Evolutionary conservation across 2,329 filamentous ascomycete species (phyloP).

Genomic region (Huntiella savannae): DNA sequence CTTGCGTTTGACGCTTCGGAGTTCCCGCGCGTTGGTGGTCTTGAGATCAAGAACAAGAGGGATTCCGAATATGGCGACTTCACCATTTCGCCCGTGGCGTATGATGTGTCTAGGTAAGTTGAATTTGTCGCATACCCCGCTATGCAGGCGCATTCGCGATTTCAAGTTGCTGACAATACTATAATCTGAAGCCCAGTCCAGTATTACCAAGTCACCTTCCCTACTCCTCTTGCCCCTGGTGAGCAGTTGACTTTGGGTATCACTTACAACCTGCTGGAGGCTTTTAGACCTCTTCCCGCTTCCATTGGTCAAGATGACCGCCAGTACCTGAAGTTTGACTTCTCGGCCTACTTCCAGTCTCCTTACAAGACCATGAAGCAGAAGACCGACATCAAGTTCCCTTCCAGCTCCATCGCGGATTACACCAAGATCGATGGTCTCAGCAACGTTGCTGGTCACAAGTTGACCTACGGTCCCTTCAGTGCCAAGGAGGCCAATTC

Average conservation of each 20-base stretch:
- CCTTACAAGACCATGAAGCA: slow-evolving; percentile 78
- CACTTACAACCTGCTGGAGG: slow-evolving; percentile 60
- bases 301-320: slow-evolving; percentile 66
- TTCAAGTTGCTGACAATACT: too few species aligned
- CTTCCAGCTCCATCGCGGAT: slow-evolving; percentile 59
- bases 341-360: slow-evolving; percentile 69
- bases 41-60: slow-evolving; percentile 91
- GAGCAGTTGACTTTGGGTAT: slow-evolving; percentile 74
- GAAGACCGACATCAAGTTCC: slow-evolving; percentile 91
- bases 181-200: slow-evolving; percentile 39
- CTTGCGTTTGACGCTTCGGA: slow-evolving; percentile 64
- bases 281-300: slow-evolving; percentile 64
- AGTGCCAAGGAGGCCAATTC: slow-evolving; percentile 63
- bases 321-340: slow-evolving; percentile 72
- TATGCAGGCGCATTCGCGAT: too few species aligned
- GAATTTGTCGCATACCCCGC: not conserved
- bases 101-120: slow-evolving; percentile 37
- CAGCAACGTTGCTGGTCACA: slow-evolving; percentile 67
- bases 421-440: slow-evolving; percentile 58
- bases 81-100: slow-evolving; percentile 46
- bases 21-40: slow-evolving; percentile 58
- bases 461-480: slow-evolving; percentile 82
- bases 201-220: slow-evolving; percentile 71
- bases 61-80: slow-evolving; percentile 33
- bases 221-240: slow-evolving; percentile 54